Base-by-base conservation (phyloP, 495 filamentous ascomycete genomes). In the Penicillium subrubescens region DNA sequence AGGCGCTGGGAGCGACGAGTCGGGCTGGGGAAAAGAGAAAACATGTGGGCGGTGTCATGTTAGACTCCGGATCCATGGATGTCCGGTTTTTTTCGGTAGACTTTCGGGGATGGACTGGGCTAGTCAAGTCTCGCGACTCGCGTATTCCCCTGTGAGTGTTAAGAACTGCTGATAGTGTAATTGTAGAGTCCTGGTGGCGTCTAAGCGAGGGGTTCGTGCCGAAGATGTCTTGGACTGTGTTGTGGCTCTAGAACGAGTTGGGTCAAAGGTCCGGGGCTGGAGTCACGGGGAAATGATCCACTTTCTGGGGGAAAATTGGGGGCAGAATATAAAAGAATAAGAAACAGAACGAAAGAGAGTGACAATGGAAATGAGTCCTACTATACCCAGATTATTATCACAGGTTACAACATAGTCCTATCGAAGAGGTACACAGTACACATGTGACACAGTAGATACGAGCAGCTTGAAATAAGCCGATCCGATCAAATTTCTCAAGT, bases 401-500 rank as follows among this genome's bases (percentile, higher is more conserved):
- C 21, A 23, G 14, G 19, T 44, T 19, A 44, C 43, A 6, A 11
- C n/a, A 44, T 2, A 10, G 7, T 21, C 19, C 21, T n/a, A 44
- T 44, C 8, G 17, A 19, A 2, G n/a, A n/a, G 14, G 1, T 23
- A 23, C 3, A 25, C 48, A 52, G 6, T 25, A 5, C 2, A 25
- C 5, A 37, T 19, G 31, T 15, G 3, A 15, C 52, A 17, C 52
- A 25, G 8, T 33, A 33, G 15, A 27, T 33, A 53, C 50, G 17
- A 5, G 14, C 15, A 53, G 27, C 25, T 34, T 55, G 52, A 34
- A 34, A 58, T 35, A 21, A 58, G 35, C 55, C 56, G 39, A 46
- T 34, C 29, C 43, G 29, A 53, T 35, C 29, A 46, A 46, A 25
- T 55, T 62, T 50, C 17, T 62, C 39, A n/a, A 55, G 44, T 62